Conservation (phyloP, 2,329 filamentous ascomycete genomes). For the Blastomyces silverae region DNA sequence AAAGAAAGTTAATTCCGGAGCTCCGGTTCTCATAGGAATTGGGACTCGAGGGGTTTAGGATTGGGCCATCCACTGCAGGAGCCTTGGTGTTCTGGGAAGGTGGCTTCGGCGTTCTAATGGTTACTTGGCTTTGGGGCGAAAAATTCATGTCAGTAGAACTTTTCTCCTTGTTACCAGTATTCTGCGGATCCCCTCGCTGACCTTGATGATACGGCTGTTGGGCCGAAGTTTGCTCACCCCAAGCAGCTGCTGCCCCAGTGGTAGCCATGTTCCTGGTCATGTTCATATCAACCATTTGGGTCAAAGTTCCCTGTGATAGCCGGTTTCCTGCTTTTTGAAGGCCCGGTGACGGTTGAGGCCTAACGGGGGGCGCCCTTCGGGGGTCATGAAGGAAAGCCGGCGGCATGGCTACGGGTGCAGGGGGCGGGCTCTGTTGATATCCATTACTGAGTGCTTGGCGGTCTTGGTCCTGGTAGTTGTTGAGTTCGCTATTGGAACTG, state of each 20-base stretch:
- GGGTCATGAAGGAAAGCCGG: constrained; percentile 73
- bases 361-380: constrained; percentile 60
- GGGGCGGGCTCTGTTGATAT: constrained; percentile 50
- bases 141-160: constrained; percentile 29
- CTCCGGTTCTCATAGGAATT: constrained; percentile 15
- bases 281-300: constrained; percentile 68
- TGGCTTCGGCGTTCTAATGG: constrained; percentile 13
- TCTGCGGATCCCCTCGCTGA: constrained; percentile 38
- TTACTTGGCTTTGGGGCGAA: constrained; percentile 18
- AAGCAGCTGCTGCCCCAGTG: constrained; percentile 37
- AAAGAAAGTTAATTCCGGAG: not conserved
- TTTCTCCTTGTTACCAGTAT: constrained; percentile 29
- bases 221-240: constrained; percentile 29
- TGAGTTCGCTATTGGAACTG: constrained; percentile 38
- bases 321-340: constrained; percentile 74
- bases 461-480: constrained; percentile 20
- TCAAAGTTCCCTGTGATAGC: constrained; percentile 72
- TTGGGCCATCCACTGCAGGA: not conserved
- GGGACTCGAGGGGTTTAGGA: constrained; percentile 10
- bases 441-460: constrained; percentile 32
- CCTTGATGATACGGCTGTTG: constrained; percentile 31
- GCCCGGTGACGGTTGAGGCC: constrained; percentile 68
- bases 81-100: not conserved
- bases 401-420: constrained; percentile 68
- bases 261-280: constrained; percentile 42